These are phyloP conservation scores for Gaertneriomyces sp. DNA, from an alignment of 192 early-diverging fungal species.

Conservation along the genomic window DNA sequence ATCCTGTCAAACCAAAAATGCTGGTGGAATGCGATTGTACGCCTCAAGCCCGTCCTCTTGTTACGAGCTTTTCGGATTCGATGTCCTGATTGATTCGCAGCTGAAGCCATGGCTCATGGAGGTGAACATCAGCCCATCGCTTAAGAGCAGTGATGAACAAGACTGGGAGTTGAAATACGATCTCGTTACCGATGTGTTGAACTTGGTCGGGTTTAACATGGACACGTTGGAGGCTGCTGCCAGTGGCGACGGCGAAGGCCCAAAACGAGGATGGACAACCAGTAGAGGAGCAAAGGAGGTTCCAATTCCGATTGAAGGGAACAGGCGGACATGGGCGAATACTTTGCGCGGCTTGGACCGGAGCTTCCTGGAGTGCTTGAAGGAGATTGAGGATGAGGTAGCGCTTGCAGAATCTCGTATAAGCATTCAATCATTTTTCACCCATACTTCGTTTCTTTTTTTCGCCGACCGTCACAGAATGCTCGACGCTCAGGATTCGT, in stretches of 20 bases:
- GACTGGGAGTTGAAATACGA: conserved; percentile 38
- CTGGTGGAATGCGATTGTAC: conserved; percentile 36
- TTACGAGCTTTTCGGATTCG: conserved; percentile 59
- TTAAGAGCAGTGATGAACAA: conserved; percentile 43
- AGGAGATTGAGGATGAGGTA: no score
- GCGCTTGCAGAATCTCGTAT: no score
- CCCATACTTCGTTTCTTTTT: no score
- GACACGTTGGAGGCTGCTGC: background rate
- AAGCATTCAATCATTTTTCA: no score
- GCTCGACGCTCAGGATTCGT: no score
- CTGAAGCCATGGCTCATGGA: conserved; percentile 61
- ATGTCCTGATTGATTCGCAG: conserved; percentile 47
- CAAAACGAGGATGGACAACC: no score
- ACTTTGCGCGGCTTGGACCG: no score
- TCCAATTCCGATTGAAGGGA: no score
- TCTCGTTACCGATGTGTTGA: conserved; percentile 43
- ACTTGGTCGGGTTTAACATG: conserved; percentile 41
- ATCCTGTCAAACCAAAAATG: conserved; percentile 31
- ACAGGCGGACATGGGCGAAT: no score
- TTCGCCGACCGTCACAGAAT: no score
- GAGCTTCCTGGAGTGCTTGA: no score
- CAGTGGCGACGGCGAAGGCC: conserved; percentile 7
- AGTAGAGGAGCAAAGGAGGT: no score
- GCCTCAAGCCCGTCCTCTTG: conserved; percentile 35
- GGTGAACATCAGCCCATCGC: conserved; percentile 53